Base-by-base conservation (phyloP, 2,329 filamentous ascomycete genomes). In the Paecilomyces dactylethromorphus region DNA sequence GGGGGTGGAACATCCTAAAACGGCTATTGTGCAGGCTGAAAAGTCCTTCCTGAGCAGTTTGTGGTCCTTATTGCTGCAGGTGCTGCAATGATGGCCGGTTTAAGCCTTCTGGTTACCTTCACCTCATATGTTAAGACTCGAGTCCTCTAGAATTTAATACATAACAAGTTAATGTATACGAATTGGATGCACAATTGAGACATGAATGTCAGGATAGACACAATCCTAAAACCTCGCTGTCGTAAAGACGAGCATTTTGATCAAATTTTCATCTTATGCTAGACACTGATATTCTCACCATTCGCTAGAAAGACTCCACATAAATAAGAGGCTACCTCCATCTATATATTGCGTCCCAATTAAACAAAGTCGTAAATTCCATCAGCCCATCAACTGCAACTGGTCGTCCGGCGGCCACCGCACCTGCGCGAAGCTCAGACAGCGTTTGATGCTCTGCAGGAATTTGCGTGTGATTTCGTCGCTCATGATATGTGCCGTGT, bases 401-500 rank as follows among this genome's bases (percentile, higher is more conserved):
- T 94, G 83, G 78, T 97, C 93, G 68, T 92, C 88, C 0, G 94
- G 94, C 59, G 92, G 92, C 94, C 94, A 99, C 66, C 93, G 86
- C 31, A 94, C 92, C 78, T 99, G 94, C 26, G 93, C 92, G 83
- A 97, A 99, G 61, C 91, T 97, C 71, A 99, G 77, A 71, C 92
- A 97, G 53, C 94, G 83, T 81, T 99, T 99, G 74, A 99, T 97
- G 72, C 93, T 97, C 79, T 99, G 94, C 65, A 99, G 76, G 71
- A 92, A 97, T 78, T 97, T 99, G 65, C 94, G 84, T 56, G 94
- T 99, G 52, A 89, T 87, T 78, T 99, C 94, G 71, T 97, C 94
- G 59, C 92, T 93, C 87, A 99, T 92, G 67, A 97, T 96, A 74
- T 99, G 92, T 3, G 93, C 94, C 69, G 92, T 88, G 59, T 87